A percentile compares a stretch with the other conserved stretches of the same genome.
Evolutionary conservation across 2,329 filamentous ascomycete genomes (phyloP).

Genomic region (Fusarium circinatum): DNA sequence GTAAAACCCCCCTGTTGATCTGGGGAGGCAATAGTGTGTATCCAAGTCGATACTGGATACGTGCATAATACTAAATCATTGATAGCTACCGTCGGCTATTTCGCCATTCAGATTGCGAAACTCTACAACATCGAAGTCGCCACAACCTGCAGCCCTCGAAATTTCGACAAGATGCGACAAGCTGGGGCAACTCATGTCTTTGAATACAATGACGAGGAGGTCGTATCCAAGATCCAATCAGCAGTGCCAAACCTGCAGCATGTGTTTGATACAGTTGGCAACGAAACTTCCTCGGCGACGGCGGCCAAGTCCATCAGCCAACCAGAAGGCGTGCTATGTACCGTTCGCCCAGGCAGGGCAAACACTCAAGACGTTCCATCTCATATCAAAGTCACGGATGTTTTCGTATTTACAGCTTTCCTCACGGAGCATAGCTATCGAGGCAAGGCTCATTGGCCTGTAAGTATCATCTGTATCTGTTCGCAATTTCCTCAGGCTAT

Average conservation of each 20-base stretch:
- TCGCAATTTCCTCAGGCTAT: rapidly evolving
- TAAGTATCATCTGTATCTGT: slow-evolving; percentile 32
- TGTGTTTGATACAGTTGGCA: slow-evolving; percentile 56
- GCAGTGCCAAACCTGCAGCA: slow-evolving; percentile 47
- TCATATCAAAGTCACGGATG: slow-evolving; percentile 51
- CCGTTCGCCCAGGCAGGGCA: slow-evolving; percentile 54
- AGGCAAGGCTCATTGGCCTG: slow-evolving; percentile 50
- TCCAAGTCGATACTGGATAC: no score
- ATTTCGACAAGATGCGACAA: slow-evolving; percentile 45
- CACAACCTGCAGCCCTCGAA: slow-evolving; percentile 49
- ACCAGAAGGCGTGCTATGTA: slow-evolving; percentile 49
- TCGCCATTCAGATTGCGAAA: slow-evolving; percentile 47
- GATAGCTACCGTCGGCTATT: slow-evolving; percentile 29
- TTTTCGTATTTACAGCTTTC: slow-evolving; percentile 57
- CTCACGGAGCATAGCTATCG: slow-evolving; percentile 53
- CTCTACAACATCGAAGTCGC: slow-evolving; percentile 46
- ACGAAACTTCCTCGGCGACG: slow-evolving; percentile 46
- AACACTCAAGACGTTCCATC: slow-evolving; percentile 50
- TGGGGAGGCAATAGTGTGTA: slow-evolving; percentile 53
- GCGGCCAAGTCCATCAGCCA: slow-evolving; percentile 43
- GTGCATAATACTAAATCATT: not conserved
- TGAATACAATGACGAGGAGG: slow-evolving; percentile 52
- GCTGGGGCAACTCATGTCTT: slow-evolving; percentile 50
- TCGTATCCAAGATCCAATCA: slow-evolving; percentile 48
- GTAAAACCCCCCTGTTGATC: slow-evolving; percentile 45